Conservation (phyloP, 108 stramenopile species). For the Cyclotella distinguenda region DNA sequence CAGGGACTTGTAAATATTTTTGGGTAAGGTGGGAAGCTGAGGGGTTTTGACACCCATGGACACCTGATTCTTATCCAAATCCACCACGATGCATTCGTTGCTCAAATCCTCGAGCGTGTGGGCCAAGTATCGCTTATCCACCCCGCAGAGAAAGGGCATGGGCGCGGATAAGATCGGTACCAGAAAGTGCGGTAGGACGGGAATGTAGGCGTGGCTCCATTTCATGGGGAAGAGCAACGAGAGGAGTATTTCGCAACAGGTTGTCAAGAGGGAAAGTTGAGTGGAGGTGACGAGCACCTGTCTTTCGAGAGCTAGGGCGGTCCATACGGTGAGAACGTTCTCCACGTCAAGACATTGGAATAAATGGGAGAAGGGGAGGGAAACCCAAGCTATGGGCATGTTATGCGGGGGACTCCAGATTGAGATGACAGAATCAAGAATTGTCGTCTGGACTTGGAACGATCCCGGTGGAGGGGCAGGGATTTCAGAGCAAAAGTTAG, state of each 20-base stretch:
- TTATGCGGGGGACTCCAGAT: constrained; percentile 89
- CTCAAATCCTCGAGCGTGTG: constrained; percentile 71
- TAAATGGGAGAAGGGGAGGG: constrained; percentile 76
- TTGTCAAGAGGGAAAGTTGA: constrained; percentile 81
- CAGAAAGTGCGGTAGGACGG: constrained; percentile 75
- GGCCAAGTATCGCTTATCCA: constrained; percentile 79
- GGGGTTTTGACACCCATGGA: constrained; percentile 62
- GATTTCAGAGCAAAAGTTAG: constrained; percentile 91
- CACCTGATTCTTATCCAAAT: constrained; percentile 79
- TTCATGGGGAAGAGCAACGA: constrained; percentile 89
- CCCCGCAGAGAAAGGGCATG: constrained; percentile 83
- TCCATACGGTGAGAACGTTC: constrained; percentile 78
- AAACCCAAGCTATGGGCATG: constrained; percentile 89
- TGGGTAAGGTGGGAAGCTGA: constrained; percentile 70
- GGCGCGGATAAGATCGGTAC: constrained; percentile 81
- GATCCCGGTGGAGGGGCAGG: constrained; percentile 92
- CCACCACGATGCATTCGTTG: constrained; percentile 80
- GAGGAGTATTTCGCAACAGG: constrained; percentile 81
- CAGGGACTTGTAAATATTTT: constrained; percentile 48
- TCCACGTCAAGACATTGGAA: constrained; percentile 87
- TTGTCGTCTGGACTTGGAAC: constrained; percentile 83
- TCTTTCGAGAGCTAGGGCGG: constrained; percentile 79
- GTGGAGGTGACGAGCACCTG: constrained; percentile 87
- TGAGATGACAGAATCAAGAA: constrained; percentile 73
- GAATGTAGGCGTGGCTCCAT: constrained; percentile 91